phyloP scores from a whole-genome alignment of 345 rosid genomes.

The Arabidopsis thaliana region DNA sequence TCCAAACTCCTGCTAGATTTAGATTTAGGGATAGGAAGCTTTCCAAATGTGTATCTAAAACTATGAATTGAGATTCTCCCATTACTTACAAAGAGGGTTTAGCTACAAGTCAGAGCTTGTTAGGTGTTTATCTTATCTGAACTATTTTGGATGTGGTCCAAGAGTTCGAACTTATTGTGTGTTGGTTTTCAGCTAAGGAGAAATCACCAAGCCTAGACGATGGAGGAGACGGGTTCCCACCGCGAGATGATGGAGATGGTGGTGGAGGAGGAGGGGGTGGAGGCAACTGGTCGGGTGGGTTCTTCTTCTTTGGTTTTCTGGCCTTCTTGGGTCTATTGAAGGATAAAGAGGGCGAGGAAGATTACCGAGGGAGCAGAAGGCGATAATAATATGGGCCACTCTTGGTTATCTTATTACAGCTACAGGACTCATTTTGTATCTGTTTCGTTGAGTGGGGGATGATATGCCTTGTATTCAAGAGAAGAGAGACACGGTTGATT shows the following conservation, averaged over 20 bases:
- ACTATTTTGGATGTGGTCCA: neutral
- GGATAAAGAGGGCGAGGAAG: slow-evolving; percentile 77
- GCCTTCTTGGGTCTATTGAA: slow-evolving; percentile 82
- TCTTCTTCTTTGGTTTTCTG: slow-evolving; percentile 87
- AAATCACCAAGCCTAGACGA: slow-evolving; percentile 80
- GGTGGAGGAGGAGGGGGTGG: slow-evolving; percentile 96
- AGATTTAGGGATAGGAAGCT: neutral
- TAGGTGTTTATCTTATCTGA: neutral
- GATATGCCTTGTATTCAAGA: slow-evolving; percentile 19
- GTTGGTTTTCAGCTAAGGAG: slow-evolving; percentile 61
- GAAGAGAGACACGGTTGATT: slow-evolving; percentile 18
- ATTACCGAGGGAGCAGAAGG: slow-evolving; percentile 57
- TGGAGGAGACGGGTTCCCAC: slow-evolving; percentile 82
- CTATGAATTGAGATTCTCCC: neutral
- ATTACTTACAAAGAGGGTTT: neutral
- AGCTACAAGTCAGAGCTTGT: slow-evolving; percentile 1
- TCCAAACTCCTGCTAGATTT: neutral
- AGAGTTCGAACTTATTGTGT: slow-evolving; percentile 1
- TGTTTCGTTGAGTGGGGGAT: slow-evolving; percentile 13
- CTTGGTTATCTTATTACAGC: slow-evolving; percentile 11
- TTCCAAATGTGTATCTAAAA: neutral
- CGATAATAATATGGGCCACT: slow-evolving; percentile 52
- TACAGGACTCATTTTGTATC: slow-evolving; percentile 34
- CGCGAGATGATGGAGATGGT: slow-evolving; percentile 77
- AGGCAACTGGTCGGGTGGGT: slow-evolving; percentile 90